Evolutionary conservation across 352 stramenopile genomes (phyloP).

Genomic region (Phytophthora rubi): DNA sequence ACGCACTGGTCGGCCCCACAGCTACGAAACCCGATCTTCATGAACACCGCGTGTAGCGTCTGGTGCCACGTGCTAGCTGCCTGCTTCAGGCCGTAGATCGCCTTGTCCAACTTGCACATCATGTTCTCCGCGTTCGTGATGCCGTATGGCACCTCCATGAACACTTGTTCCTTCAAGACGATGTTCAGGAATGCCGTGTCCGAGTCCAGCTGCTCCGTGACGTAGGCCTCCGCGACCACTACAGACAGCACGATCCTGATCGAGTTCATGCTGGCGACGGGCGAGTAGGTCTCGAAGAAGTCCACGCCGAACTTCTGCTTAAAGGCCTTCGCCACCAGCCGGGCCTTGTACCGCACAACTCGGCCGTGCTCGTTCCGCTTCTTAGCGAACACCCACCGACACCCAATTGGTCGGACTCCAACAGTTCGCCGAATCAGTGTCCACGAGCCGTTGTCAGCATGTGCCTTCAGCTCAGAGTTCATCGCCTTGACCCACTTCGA

Average conservation of each 20-base stretch:
- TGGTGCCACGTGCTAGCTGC: not conserved
- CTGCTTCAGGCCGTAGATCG: not conserved
- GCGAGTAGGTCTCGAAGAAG: not conserved
- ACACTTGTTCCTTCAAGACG: too few relatives aligned
- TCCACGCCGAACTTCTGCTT: not conserved
- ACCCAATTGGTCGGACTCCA: not conserved
- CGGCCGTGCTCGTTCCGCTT: slow-evolving; percentile 1
- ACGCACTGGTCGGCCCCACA: too few relatives aligned
- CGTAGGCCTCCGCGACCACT: not conserved
- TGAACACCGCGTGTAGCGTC: not conserved
- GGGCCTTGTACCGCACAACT: not conserved
- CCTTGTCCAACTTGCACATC: too few relatives aligned
- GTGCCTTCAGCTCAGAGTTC: slow-evolving; percentile 8
- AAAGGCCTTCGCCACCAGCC: not conserved
- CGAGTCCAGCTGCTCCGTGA: not conserved
- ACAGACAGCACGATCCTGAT: not conserved
- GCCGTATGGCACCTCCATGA: too few relatives aligned
- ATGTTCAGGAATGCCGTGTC: too few relatives aligned
- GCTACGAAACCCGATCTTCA: not conserved
- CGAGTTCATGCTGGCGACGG: not conserved
- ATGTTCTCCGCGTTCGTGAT: too few relatives aligned
- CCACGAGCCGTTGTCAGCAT: slow-evolving; percentile 10
- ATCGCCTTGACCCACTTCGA: slow-evolving; percentile 13
- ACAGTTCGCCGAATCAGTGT: not conserved
- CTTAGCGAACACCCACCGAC: not conserved